A percentile compares a stretch with the other conserved stretches of the same genome.
Conservation (phyloP, 345 rosid genomes). For the Salix suchowensis region DNA sequence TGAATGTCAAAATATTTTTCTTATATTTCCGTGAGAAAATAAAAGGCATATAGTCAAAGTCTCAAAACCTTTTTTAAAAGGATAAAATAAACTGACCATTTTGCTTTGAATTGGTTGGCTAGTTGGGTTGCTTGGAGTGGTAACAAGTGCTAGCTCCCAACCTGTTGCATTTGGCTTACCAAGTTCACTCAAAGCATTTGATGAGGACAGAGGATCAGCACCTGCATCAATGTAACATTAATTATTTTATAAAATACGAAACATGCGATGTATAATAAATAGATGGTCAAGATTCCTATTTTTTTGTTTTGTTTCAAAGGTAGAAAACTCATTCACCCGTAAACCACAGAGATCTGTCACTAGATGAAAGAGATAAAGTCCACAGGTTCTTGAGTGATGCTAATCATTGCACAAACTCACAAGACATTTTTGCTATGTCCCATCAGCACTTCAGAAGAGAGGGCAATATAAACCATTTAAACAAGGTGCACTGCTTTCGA, state of each 20-base stretch:
- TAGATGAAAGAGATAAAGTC: not conserved
- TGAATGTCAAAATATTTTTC: not conserved
- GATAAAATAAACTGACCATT: constrained; percentile 40
- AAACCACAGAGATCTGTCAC: not conserved
- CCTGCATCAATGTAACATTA: constrained; percentile 33
- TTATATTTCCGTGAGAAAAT: not conserved
- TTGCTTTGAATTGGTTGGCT: constrained; percentile 35
- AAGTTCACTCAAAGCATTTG: constrained; percentile 48
- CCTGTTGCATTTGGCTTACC: constrained; percentile 47
- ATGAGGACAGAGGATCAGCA: constrained; percentile 31
- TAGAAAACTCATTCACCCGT: not conserved
- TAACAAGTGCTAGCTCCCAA: constrained; percentile 95
- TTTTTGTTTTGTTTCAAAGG: not conserved
- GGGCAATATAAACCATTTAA: not conserved
- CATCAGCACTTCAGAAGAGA: not conserved
- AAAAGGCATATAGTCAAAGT: not conserved
- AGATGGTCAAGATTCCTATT: not conserved
- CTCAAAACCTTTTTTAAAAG: not conserved
- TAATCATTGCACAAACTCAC: not conserved
- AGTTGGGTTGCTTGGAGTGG: constrained; percentile 52
- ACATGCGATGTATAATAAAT: not conserved
- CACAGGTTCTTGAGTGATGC: not conserved
- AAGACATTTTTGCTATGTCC: not conserved
- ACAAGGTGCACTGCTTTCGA: not conserved
- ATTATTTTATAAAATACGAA: not conserved